Evolutionary conservation across 495 filamentous ascomycete species (phyloP), one percentile per base, ranked within the genome.

Genomic region (Talaromyces thailandensis): DNA sequence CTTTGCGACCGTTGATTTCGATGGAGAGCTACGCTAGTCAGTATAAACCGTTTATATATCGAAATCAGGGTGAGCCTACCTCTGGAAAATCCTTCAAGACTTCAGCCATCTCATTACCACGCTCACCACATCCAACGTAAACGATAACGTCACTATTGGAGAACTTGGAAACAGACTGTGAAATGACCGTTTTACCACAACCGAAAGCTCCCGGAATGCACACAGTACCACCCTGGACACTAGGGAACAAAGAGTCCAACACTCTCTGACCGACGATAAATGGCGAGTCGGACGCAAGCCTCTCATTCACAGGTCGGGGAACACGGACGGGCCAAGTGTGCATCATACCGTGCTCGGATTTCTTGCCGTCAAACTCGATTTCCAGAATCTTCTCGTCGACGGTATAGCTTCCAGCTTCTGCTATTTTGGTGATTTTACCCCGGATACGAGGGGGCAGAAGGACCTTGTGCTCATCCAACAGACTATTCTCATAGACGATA

Each of bases 71-170:
- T 23, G 14, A 40, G 24, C 73, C 58, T 71, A 87, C 85, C 72
- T 90, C 91, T 45, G 94, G 94, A 84, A 99, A 99, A 75, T 99
- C 94, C 90, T 96, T 97, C 82, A 99, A 84, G 64, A 99, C 94
- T 83, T 99, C 94, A 65, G 94, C 94, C 94, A 99, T 99, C 76
- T 98, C 94, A 71, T 98, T 99, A 67, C 94, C 94, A 64, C 94
- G 92, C 81, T 99, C 94, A 69, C 94, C 94, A 70, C 95, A 96
- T 52, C 94, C 94, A 65, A 99, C 94, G 74, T 99, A 98, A 67
- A 99, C 89, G 66, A 99, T 98, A 71, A 96, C 91, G 75, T 99
- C 95, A 72, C 89, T 93, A 85, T 99, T 99, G 62, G 94, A 99
- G 81, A 97, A 99, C 75, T 99, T 99, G 72, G 94, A 98, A 63